phyloP scores from a whole-genome alignment of 257 asterid genomes.

The Ophiorrhiza pumila region DNA sequence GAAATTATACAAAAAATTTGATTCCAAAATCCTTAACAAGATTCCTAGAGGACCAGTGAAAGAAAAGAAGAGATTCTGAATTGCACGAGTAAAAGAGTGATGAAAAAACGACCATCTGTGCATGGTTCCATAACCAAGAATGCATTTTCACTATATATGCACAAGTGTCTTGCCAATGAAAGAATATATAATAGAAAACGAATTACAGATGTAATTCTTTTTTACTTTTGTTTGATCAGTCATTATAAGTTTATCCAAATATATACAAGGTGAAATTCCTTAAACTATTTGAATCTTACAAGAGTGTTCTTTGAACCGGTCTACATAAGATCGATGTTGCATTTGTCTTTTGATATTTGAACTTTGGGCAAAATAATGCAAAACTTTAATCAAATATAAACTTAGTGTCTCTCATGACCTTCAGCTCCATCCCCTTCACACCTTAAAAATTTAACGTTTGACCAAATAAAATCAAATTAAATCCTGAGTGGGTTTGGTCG shows the following conservation, averaged over 20 bases:
- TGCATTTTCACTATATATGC: not conserved
- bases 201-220: not conserved
- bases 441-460: too few species aligned
- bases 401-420: too few species aligned
- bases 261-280: not conserved
- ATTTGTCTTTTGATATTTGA: too few species aligned
- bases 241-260: not conserved
- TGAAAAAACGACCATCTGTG: not conserved
- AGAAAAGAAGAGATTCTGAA: slow-evolving; percentile 56
- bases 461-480: too few species aligned
- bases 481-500: too few species aligned
- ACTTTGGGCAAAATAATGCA: too few species aligned
- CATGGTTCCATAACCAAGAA: not conserved
- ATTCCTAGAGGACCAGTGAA: slow-evolving; percentile 86
- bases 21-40: slow-evolving; percentile 61
- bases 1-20: slow-evolving; percentile 57
- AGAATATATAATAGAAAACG: not conserved
- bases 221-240: not conserved
- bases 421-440: too few species aligned
- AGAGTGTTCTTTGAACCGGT: too few species aligned
- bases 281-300: too few species aligned
- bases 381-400: too few species aligned
- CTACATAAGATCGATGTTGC: too few species aligned
- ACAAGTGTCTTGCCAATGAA: not conserved
- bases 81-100: not conserved